Percentiles rank a stretch among this genome's conserved stretches.
phyloP scores from a whole-genome alignment of 176 grass and related monocot species.

The Bromus sterilis region DNA sequence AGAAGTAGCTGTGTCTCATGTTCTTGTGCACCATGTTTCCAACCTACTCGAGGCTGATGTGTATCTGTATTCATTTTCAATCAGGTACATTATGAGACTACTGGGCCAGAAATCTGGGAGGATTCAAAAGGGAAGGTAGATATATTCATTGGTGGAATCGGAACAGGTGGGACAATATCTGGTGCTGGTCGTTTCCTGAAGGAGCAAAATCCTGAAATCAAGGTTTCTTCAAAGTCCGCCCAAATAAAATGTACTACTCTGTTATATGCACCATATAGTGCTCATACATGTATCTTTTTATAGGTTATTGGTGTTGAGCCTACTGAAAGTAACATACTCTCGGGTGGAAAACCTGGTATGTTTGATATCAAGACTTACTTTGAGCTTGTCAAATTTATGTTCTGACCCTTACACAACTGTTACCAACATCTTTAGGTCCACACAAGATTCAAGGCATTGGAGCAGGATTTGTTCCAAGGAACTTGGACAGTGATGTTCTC shows the following conservation, averaged over 20 bases:
- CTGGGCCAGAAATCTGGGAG: slow-evolving; percentile 97
- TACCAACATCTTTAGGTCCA: slow-evolving; percentile 49
- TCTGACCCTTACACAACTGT: slow-evolving; percentile 3
- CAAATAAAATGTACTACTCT: not conserved
- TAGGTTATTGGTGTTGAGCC: slow-evolving; percentile 95
- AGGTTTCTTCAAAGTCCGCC: slow-evolving; percentile 34
- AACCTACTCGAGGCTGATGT: not conserved
- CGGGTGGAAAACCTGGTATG: slow-evolving; percentile 90
- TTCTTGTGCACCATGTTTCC: not conserved
- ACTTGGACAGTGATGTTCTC: slow-evolving; percentile 69
- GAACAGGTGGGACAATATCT: slow-evolving; percentile 93
- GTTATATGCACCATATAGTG: not conserved
- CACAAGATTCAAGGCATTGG: slow-evolving; percentile 98
- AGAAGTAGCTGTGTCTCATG: not conserved
- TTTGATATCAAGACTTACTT: not conserved
- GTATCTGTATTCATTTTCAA: slow-evolving; percentile 11
- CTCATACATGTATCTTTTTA: not conserved
- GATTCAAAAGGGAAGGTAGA: slow-evolving; percentile 92
- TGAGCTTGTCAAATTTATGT: slow-evolving; percentile 10
- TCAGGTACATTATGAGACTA: slow-evolving; percentile 93
- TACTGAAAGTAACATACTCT: slow-evolving; percentile 91
- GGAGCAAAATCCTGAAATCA: slow-evolving; percentile 85
- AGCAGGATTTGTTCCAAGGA: slow-evolving; percentile 85
- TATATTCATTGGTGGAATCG: slow-evolving; percentile 90
- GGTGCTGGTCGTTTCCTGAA: slow-evolving; percentile 77